Percentiles rank a stretch among this genome's conserved stretches.
Conservation (phyloP, 2,329 filamentous ascomycete species). For the Trichoderma sp. region DNA sequence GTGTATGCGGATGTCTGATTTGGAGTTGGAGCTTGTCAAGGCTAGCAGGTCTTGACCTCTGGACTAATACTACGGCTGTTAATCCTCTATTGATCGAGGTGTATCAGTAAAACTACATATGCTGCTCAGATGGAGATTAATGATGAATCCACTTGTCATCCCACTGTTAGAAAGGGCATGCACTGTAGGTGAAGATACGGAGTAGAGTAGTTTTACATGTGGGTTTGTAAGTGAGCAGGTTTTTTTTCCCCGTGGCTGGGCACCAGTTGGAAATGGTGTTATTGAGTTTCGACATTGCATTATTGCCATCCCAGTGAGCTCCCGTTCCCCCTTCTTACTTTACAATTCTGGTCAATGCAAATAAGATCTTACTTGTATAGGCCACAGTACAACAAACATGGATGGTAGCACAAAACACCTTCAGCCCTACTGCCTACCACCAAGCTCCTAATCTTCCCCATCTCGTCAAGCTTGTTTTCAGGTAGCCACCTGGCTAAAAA, state of each 20-base stretch:
- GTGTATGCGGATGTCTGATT: background rate
- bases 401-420: background rate
- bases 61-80: background rate
- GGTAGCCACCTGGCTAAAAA: background rate
- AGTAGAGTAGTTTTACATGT: background rate
- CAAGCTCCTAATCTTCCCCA: background rate
- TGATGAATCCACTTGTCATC: background rate
- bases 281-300: background rate
- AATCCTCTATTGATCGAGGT: background rate
- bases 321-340: background rate
- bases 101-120: background rate
- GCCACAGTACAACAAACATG: background rate
- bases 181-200: no score
- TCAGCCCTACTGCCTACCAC: background rate
- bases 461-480: background rate
- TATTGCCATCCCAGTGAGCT: background rate
- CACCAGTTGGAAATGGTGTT: background rate
- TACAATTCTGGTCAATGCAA: background rate
- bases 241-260: background rate
- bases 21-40: background rate
- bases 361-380: background rate
- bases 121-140: background rate
- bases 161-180: background rate
- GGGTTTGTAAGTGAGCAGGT: background rate
- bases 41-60: background rate